These are phyloP conservation scores for Mimosa pudica DNA, from an alignment of 306 rosid genomes.

Conservation along the genomic window DNA sequence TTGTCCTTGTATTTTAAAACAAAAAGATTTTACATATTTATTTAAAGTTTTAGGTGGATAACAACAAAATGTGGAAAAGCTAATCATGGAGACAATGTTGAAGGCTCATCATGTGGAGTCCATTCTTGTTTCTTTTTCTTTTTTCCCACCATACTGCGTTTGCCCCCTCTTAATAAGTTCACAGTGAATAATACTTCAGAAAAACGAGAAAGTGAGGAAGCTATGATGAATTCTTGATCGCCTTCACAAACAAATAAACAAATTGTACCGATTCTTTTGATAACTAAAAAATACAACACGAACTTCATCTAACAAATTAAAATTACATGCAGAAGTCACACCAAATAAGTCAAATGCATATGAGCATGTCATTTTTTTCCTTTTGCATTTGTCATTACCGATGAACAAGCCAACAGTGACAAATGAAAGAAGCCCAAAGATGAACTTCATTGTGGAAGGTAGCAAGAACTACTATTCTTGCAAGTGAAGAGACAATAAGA, in stretches of 20 bases:
- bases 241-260: background rate
- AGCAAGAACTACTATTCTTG: constrained; percentile 17
- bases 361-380: background rate
- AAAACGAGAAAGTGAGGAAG: background rate
- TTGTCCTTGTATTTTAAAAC: background rate
- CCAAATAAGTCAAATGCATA: too few relatives aligned
- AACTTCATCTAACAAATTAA: background rate
- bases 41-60: too few relatives aligned
- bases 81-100: background rate
- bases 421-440: constrained; percentile 78
- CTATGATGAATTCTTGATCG: background rate
- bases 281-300: background rate
- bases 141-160: too few relatives aligned
- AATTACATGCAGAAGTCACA: too few relatives aligned
- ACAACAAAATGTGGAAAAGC: too few relatives aligned
- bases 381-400: constrained; percentile 38
- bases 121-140: too few relatives aligned
- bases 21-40: too few relatives aligned
- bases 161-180: background rate
- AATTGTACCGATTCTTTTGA: background rate
- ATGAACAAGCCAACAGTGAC: constrained; percentile 90
- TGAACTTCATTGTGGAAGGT: constrained; percentile 65
- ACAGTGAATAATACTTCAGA: background rate
- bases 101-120: too few relatives aligned
- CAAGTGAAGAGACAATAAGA: background rate